Percentiles rank a stretch among this genome's conserved stretches.
Conservation (phyloP, 306 rosid species). For the Rosa persica region DNA sequence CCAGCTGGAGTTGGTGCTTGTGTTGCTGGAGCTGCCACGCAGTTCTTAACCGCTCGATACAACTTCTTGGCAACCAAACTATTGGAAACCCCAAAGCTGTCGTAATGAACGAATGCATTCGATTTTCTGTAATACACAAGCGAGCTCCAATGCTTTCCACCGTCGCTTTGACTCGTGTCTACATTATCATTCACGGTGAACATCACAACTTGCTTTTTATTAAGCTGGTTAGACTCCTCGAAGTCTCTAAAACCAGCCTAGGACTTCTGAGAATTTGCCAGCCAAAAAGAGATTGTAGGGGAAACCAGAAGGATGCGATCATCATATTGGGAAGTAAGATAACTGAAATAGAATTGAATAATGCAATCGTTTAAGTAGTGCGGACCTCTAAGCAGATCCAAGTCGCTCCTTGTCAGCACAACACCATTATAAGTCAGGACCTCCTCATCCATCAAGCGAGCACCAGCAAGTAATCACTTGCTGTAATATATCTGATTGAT, state of each 20-base stretch:
- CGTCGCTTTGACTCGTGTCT: background rate
- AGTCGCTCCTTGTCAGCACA: background rate
- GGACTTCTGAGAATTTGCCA: background rate
- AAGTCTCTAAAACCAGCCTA: background rate
- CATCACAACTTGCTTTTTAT: constrained; percentile 8
- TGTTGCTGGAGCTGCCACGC: background rate
- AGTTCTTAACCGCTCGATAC: background rate
- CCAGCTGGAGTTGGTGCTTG: background rate
- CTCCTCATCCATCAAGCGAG: background rate
- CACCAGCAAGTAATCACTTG: background rate
- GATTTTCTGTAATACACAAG: constrained; percentile 13
- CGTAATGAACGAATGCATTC: constrained; percentile 12
- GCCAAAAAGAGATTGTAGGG: background rate
- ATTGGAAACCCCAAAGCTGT: background rate
- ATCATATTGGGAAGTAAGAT: background rate
- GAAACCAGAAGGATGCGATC: constrained; percentile 9
- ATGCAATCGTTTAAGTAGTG: background rate
- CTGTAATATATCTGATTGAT: no score
- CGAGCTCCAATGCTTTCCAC: constrained; percentile 16
- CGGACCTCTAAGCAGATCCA: constrained; percentile 6
- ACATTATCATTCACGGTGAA: constrained; percentile 2
- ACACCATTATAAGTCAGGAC: background rate
- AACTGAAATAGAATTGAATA: constrained; percentile 1
- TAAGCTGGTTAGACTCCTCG: constrained; percentile 11
- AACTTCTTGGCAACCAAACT: background rate